phyloP scores from a whole-genome alignment of 441 rosid genomes.

The Corymbia citriodora region DNA sequence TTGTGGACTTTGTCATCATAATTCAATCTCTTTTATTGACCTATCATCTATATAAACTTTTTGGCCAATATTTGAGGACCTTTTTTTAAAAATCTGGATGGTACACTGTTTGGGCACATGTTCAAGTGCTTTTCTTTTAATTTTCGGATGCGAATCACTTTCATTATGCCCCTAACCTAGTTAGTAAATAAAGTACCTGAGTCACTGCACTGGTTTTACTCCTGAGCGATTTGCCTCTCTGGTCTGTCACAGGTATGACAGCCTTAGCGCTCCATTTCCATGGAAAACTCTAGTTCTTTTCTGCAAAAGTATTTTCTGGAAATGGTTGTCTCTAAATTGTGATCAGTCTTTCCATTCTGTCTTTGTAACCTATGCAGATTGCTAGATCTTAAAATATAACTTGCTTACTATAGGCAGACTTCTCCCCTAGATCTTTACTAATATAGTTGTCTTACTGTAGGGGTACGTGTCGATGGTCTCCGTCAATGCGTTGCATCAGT shows the following conservation, averaged over 20 bases:
- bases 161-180: not conserved
- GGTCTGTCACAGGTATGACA: not conserved
- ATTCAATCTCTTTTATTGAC: not conserved
- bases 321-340: not conserved
- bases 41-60: not conserved
- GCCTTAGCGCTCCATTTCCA: not conserved
- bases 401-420: not conserved
- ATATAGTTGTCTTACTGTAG: not conserved
- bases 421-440: not conserved
- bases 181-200: not conserved
- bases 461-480: slow-evolving; percentile 62
- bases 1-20: not conserved
- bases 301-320: not conserved
- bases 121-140: not conserved
- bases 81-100: not conserved
- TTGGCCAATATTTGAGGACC: not conserved
- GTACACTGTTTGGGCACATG: not conserved
- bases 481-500: slow-evolving; percentile 69
- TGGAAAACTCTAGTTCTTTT: not conserved
- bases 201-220: not conserved
- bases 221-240: not conserved
- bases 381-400: not conserved
- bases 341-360: not conserved
- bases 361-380: not conserved
- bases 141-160: not conserved